phyloP scores from a whole-genome alignment of 495 filamentous ascomycete genomes.

The Podospora conica region DNA sequence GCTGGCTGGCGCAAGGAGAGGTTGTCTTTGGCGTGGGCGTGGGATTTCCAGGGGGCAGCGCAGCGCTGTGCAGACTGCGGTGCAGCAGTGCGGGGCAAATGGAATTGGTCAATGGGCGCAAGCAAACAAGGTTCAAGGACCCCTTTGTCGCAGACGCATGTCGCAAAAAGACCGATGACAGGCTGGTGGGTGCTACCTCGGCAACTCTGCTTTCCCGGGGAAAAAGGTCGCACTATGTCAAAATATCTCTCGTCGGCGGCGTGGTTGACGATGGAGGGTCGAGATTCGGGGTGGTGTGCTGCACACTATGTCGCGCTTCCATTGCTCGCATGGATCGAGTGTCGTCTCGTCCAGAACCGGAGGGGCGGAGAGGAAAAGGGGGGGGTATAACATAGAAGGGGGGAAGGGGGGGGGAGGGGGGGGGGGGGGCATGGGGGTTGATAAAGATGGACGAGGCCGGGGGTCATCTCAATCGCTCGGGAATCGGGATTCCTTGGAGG shows the following conservation, averaged over 20 bases:
- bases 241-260: background rate
- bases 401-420: background rate
- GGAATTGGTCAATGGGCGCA: background rate
- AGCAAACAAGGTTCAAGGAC: constrained; percentile 1
- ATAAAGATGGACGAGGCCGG: background rate
- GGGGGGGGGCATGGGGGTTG: background rate
- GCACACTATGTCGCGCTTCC: background rate
- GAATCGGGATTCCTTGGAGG: background rate
- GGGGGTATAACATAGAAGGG: background rate
- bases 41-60: background rate
- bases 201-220: background rate
- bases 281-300: too few relatives aligned
- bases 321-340: background rate
- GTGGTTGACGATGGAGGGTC: background rate
- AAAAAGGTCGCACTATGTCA: background rate
- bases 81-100: constrained; percentile 6
- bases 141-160: constrained; percentile 4
- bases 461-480: background rate
- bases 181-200: background rate
- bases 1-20: background rate
- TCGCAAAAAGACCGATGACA: background rate
- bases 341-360: background rate
- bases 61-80: too few relatives aligned
- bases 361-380: background rate
- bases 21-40: background rate